These are phyloP conservation scores for Rutidosis leptorrhynchoides DNA, from an alignment of 129 eudicot genomes.

Conservation along the genomic window DNA sequence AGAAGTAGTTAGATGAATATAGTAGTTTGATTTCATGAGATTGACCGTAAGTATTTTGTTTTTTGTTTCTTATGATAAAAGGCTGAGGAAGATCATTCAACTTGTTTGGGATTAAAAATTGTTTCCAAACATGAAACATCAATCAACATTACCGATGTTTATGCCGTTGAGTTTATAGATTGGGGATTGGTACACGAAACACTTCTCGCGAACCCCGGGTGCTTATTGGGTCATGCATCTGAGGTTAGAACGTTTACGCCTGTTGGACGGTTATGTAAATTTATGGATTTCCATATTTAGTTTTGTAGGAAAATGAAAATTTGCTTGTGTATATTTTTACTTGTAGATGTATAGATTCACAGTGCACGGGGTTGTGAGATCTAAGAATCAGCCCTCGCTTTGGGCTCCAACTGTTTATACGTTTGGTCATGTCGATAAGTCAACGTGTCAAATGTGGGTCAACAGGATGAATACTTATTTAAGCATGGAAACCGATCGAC, in stretches of 20 bases:
- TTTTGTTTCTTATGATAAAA: not conserved
- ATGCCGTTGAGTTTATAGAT: constrained; percentile 64
- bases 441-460: constrained; percentile 63
- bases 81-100: constrained; percentile 21
- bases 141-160: constrained; percentile 58
- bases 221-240: constrained; percentile 48
- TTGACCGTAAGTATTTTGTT: not conserved
- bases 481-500: constrained; percentile 54
- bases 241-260: constrained; percentile 48
- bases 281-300: not conserved
- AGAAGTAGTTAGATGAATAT: not conserved
- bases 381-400: constrained; percentile 56
- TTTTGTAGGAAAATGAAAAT: constrained; percentile 11
- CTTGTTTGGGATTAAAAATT: constrained; percentile 55
- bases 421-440: constrained; percentile 69
- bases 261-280: not conserved
- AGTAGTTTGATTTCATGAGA: not conserved
- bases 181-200: constrained; percentile 67
- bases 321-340: constrained; percentile 16
- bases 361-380: constrained; percentile 61
- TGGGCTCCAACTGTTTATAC: constrained; percentile 64
- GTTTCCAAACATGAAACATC: constrained; percentile 44
- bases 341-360: constrained; percentile 78
- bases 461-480: constrained; percentile 47
- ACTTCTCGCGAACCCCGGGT: constrained; percentile 45